phyloP scores from a whole-genome alignment of 1,139 yeast species.

The Hanseniaspora uvarum region DNA sequence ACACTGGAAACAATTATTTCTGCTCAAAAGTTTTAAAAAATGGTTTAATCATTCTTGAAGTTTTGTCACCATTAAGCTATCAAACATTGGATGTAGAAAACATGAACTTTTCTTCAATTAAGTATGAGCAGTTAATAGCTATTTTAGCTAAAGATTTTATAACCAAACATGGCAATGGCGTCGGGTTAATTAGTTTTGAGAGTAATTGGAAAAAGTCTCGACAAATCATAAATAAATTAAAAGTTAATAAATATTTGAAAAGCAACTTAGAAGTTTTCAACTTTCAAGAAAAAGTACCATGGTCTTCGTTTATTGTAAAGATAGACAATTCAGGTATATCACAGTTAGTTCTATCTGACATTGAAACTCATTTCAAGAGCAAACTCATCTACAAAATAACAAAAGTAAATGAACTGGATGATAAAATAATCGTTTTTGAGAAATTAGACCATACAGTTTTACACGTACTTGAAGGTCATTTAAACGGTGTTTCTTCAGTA shows the following conservation, averaged over 20 bases:
- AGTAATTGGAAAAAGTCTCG: background rate
- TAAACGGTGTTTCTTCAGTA: background rate
- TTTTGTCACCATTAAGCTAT: slow-evolving; percentile 34
- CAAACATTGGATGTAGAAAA: slow-evolving; percentile 10
- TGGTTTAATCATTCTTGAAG: slow-evolving; percentile 49
- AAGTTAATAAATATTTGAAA: background rate
- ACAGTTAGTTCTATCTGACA: background rate
- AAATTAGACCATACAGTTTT: slow-evolving; percentile 8
- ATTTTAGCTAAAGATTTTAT: slow-evolving; percentile 32
- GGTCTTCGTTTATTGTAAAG: background rate
- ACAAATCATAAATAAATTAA: background rate
- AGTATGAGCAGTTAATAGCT: slow-evolving; percentile 23
- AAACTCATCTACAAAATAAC: background rate
- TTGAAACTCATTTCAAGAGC: background rate
- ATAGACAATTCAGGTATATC: background rate
- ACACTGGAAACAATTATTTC: slow-evolving; percentile 49
- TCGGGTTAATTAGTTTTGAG: slow-evolving; percentile 8
- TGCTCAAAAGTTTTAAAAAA: slow-evolving; percentile 54
- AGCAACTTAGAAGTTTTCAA: background rate
- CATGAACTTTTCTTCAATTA: slow-evolving; percentile 19
- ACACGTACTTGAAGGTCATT: background rate
- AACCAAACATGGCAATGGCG: slow-evolving; percentile 58
- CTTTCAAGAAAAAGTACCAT: background rate
- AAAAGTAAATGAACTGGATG: no score
- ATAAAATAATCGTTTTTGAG: background rate